phyloP scores from a whole-genome alignment of 768 basidiomycete species.

The Neoboletus magnificus region DNA sequence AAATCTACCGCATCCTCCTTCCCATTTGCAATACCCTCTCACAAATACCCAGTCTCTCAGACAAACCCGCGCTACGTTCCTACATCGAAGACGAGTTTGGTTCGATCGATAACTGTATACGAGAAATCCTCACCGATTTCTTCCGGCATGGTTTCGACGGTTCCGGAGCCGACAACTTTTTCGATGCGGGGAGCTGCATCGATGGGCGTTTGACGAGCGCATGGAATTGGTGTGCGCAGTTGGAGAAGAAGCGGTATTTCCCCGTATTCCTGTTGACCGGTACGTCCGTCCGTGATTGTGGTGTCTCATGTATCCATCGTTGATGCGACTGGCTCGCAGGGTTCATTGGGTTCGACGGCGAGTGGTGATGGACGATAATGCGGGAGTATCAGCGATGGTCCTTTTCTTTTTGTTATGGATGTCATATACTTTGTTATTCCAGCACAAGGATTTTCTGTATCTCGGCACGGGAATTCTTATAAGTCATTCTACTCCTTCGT shows the following conservation, averaged over 20 bases:
- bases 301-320: not conserved
- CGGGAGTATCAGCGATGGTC: not conserved
- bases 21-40: constrained; percentile 81
- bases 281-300: constrained; percentile 22
- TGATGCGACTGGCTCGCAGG: constrained; percentile 38
- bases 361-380: constrained; percentile 51
- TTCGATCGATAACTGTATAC: constrained; percentile 60
- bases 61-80: constrained; percentile 66
- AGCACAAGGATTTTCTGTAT: not conserved
- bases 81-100: constrained; percentile 86
- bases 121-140: constrained; percentile 78
- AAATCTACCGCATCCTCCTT: constrained; percentile 85
- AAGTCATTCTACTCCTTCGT: not conserved
- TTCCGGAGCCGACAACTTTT: constrained; percentile 88
- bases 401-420: not conserved
- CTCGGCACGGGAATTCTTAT: not conserved
- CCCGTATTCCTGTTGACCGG: constrained; percentile 74
- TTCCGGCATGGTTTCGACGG: constrained; percentile 88
- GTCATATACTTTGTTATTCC: not conserved
- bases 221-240: constrained; percentile 86
- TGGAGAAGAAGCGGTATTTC: constrained; percentile 88
- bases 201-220: constrained; percentile 85
- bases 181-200: constrained; percentile 81
- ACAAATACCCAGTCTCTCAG: constrained; percentile 62
- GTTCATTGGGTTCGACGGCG: constrained; percentile 82